Base-by-base conservation (phyloP, 2,329 filamentous ascomycete species). In the Coniochaeta pulveracea region DNA sequence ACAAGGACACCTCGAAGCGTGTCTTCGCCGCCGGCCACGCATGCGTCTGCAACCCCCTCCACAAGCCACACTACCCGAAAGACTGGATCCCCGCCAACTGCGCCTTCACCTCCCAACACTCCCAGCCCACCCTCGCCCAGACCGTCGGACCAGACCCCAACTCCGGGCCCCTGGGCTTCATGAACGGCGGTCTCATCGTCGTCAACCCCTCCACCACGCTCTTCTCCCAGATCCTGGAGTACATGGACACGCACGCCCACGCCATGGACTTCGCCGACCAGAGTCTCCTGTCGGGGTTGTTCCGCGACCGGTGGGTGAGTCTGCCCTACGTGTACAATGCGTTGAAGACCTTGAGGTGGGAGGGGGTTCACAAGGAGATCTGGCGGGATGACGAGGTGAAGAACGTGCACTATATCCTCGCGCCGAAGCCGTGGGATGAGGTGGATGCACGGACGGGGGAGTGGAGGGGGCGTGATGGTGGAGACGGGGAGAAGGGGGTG, bases 21-120 rank as follows among this genome's bases (percentile, higher is more conserved):
- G 81, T 93, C 21, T 89, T 93, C 55, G 85, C 84, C 2, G 84
- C 85, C 4, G 76, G 76, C 41, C 84, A 89, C 57, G 85, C 85
- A 5, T 93, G 85, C 56, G 76, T 85, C 12, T 93, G 85, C 61
- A 93, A 93, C 57, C 85, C 85, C 15, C 60, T 86, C 43, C 69
- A 73, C 45, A 85, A 84, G 54, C 49, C 72, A 19, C 83, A 93
- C 58, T 93, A 93, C 55, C 85, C 85, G 1, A 55, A 60, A 31
- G 60, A 84, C 52, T 93, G 40, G 71, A 46, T 66, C 12, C 63
- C 65, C 3, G 48, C 53, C 31, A 66, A 73, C 55, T 78, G 73
- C 54, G 72, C 69, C 38, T 76, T 71, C 50, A 73, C 71, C 3
- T 51, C 52, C 14, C 70, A 73, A 47, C 68, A 74, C 47, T 37